phyloP scores from a whole-genome alignment of 2,329 filamentous ascomycete species.

The Cladosporium sphaerospermum region DNA sequence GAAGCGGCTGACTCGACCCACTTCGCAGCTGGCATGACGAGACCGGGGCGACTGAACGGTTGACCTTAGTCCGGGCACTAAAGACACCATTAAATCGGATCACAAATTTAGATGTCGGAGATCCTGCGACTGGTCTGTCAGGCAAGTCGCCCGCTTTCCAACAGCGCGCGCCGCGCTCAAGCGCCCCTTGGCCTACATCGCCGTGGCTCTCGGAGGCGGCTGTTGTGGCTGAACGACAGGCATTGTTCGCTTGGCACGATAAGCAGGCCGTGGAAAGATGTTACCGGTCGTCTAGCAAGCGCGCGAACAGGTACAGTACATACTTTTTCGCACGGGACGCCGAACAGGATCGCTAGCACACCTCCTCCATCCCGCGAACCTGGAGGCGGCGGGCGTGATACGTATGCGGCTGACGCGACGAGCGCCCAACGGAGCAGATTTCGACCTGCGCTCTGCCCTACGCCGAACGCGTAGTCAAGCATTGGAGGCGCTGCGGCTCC shows the following conservation, averaged over 20 bases:
- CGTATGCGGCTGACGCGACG: constrained; percentile 8
- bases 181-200: constrained; percentile 1
- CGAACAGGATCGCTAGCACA: neutral
- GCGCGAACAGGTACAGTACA: neutral
- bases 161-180: neutral
- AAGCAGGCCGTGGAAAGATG: neutral
- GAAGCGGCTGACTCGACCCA: neutral
- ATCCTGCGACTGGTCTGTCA: constrained; percentile 3
- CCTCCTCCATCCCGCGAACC: neutral
- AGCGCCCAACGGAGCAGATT: neutral
- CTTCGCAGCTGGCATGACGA: neutral
- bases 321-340: neutral
- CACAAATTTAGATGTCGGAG: constrained; percentile 7
- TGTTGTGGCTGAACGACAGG: neutral
- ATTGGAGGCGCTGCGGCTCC: constrained; percentile 7
- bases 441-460: constrained; percentile 2
- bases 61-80: constrained; percentile 6
- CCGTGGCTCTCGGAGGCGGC: too few relatives aligned
- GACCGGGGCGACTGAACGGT: neutral
- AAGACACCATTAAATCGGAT: neutral
- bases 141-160: neutral
- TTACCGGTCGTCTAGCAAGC: neutral
- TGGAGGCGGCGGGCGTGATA: neutral
- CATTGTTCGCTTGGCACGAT: neutral
- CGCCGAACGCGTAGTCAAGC: constrained; percentile 5